Evolutionary conservation across 768 basidiomycete species (phyloP).

Genomic region (Pleurotus ostreatus): DNA sequence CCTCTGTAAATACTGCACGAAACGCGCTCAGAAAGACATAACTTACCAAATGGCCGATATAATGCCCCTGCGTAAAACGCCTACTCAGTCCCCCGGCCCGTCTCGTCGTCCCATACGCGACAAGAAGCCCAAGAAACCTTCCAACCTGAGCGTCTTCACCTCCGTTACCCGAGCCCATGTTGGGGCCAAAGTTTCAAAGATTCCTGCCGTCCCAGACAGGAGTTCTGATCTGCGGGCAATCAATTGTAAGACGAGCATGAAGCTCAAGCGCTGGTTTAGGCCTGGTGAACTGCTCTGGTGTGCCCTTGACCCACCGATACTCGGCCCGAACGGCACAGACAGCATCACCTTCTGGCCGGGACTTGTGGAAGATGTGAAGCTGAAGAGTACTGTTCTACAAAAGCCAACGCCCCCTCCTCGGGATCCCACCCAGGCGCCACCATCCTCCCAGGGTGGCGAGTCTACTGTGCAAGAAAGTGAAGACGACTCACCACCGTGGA

Average conservation of each 20-base stretch:
- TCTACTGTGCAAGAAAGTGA: conserved; percentile 17
- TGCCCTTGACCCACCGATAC: conserved; percentile 47
- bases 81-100: conserved; percentile 13
- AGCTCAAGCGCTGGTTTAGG: conserved; percentile 58
- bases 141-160: conserved; percentile 23
- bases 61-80: conserved; percentile 22
- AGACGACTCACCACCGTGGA: conserved; percentile 40
- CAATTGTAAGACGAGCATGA: conserved; percentile 37
- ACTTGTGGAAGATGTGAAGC: conserved; percentile 52
- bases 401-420: conserved; percentile 10
- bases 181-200: conserved; percentile 30
- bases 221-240: conserved; percentile 61
- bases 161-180: conserved; percentile 33
- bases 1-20: conserved; percentile 74
- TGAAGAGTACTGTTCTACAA: conserved; percentile 42
- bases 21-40: conserved; percentile 65
- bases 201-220: conserved; percentile 56
- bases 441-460: conserved; percentile 16
- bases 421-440: conserved; percentile 4
- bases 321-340: conserved; percentile 31
- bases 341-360: conserved; percentile 74
- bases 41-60: conserved; percentile 46
- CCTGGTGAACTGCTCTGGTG: conserved; percentile 74
- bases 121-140: background rate
- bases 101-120: conserved; percentile 7